Conservation (phyloP, 176 grass and related monocot genomes). For the Triticum monococcum region DNA sequence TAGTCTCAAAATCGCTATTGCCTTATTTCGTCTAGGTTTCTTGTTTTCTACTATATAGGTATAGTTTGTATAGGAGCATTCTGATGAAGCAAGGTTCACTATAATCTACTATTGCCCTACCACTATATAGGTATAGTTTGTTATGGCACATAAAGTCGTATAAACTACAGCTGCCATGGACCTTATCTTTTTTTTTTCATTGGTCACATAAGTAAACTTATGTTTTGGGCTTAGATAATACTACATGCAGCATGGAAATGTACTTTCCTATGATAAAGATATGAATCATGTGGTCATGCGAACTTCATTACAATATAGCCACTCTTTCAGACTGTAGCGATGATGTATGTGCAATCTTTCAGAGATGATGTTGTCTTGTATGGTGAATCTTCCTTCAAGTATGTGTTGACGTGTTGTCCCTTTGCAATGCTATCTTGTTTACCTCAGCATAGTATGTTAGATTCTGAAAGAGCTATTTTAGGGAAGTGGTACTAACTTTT, state of each 20-base stretch:
- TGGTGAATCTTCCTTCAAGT: not conserved
- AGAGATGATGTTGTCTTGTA: not conserved
- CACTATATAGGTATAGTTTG: too few species aligned
- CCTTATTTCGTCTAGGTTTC: not conserved
- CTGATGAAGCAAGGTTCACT: not conserved
- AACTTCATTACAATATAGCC: not conserved
- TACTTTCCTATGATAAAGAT: not conserved
- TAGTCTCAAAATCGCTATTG: not conserved
- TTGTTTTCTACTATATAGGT: not conserved
- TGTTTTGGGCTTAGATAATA: constrained; percentile 19
- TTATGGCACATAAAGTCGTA: not conserved
- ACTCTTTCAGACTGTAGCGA: not conserved
- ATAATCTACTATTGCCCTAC: constrained; percentile 7
- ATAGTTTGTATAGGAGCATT: not conserved
- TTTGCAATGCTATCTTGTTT: not conserved
- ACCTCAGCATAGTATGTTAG: not conserved
- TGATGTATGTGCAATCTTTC: not conserved
- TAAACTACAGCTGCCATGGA: not conserved
- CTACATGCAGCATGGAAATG: not conserved
- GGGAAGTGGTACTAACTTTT: not conserved
- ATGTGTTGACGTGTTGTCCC: not conserved
- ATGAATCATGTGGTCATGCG: not conserved
- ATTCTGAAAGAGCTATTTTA: not conserved
- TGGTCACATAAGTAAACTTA: not conserved
- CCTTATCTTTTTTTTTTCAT: not conserved